Percentiles rank a stretch among this genome's conserved stretches.
These are phyloP conservation scores for Trypanosoma melophagium DNA, from an alignment of 208 protist species.

Conservation along the genomic window DNA sequence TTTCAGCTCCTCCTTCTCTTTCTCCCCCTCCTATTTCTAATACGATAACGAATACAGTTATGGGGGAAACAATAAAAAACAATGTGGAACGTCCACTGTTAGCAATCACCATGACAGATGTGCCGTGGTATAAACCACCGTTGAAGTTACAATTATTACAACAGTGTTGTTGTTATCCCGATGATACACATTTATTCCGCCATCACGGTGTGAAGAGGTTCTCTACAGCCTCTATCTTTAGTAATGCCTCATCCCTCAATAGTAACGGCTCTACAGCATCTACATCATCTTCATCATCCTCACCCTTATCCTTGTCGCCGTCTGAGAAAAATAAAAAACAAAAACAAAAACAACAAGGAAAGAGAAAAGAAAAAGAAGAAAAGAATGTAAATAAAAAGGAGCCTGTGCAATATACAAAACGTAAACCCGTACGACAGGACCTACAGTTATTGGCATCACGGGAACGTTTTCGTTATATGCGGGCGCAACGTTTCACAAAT, in stretches of 20 bases:
- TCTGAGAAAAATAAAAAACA: too few species aligned
- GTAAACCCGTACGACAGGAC: too few species aligned
- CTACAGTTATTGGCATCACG: background rate
- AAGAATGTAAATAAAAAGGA: too few species aligned
- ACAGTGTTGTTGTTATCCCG: conserved; percentile 5
- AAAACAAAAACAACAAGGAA: too few species aligned
- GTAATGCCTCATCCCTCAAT: background rate
- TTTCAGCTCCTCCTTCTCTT: too few species aligned
- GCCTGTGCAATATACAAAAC: background rate
- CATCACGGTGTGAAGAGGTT: background rate
- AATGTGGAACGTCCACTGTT: background rate
- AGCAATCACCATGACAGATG: background rate
- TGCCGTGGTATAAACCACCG: conserved; percentile 17
- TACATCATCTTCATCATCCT: too few species aligned
- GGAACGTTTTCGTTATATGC: background rate
- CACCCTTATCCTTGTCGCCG: too few species aligned
- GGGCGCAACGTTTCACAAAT: conserved; percentile 1
- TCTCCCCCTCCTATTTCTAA: too few species aligned
- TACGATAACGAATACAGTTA: too few species aligned
- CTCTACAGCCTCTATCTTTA: conserved; percentile 19
- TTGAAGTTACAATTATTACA: conserved; percentile 15
- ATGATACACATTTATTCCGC: conserved; percentile 10
- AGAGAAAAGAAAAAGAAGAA: too few species aligned
- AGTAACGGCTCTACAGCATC: background rate
- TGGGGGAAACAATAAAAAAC: background rate